Base-by-base conservation (phyloP, 2,329 filamentous ascomycete genomes). In the Penicillium paneum region DNA sequence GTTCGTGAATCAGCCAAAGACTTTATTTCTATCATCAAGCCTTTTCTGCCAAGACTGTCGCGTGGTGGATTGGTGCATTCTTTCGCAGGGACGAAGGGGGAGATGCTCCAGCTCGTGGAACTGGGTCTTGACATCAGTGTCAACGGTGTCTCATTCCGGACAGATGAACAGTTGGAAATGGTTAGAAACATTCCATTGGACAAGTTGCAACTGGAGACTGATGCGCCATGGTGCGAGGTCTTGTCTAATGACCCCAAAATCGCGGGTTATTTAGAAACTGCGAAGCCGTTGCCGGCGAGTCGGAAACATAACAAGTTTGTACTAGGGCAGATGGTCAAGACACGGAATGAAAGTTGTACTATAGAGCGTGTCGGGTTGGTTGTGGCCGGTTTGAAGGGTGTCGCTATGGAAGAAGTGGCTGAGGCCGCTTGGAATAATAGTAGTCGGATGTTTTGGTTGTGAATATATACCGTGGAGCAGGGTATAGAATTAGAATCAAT, bases 21-120 rank as follows among this genome's bases (percentile, higher is more conserved):
- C 31, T 79, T 80, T 29, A 68, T 76, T 1, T 56, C 60, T 0
- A 71, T 77, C 15, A 68, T 81, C 8, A 62, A 61, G 13, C 72
- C 74, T 0, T 81, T 78, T 54, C 26, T 76, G 0, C 41, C 63
- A 0, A 59, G 56, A 4, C 62, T 79, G 3, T 74, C 75, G 3
- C 64, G 68, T 2, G 60, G 67, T 4, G 92, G 89, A 5, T 82
- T 96, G 11, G 92, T 97, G 46, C 92, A 97, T 74, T 91, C 87
- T 64, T 96, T 96, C 67, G 96, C 91, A 0, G 92, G 91, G 5
- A 88, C 89, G 0, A 72, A 68, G 4, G 61, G 64, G 4, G 73
- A 79, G 57, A 79, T 80, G 77, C 58, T 66, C 28, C 57, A 49
- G 15, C 59, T 78, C 0, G 62, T 72, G 2, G 61, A 59, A 0